These are phyloP conservation scores for Wickerhamiella allomyrinae DNA, from an alignment of 805 yeast genomes.

Conservation along the genomic window DNA sequence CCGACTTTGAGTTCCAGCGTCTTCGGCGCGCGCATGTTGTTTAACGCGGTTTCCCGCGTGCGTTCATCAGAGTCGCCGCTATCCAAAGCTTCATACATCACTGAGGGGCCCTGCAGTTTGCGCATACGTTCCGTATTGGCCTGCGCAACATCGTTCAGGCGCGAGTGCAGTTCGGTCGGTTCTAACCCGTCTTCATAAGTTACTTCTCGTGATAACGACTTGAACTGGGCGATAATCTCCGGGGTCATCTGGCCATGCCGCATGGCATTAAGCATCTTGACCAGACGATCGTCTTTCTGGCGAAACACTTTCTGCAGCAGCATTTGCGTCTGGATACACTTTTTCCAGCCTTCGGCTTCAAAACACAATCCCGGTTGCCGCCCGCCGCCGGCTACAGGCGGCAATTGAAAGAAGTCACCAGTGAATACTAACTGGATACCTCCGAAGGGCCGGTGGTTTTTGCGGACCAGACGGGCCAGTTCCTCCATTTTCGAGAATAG, in stretches of 20 bases:
- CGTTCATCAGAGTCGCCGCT: constrained; percentile 18
- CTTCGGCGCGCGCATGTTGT: constrained; percentile 56
- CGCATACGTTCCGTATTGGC: constrained; percentile 49
- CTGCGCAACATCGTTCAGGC: constrained; percentile 63
- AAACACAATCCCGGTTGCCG: constrained; percentile 44
- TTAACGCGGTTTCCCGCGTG: constrained; percentile 31
- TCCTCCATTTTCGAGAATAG: constrained; percentile 58
- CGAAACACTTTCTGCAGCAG: constrained; percentile 68
- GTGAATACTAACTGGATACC: constrained; percentile 80
- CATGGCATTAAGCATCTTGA: constrained; percentile 67
- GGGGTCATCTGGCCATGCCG: constrained; percentile 53
- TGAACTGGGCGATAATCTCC: constrained; percentile 35
- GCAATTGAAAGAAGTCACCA: constrained; percentile 91
- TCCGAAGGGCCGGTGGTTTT: constrained; percentile 60
- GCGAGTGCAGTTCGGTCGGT: constrained; percentile 82
- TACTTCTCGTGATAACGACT: constrained; percentile 36
- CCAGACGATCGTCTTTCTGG: constrained; percentile 61
- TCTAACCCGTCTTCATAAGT: constrained; percentile 59
- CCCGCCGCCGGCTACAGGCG: constrained; percentile 49
- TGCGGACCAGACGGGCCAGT: constrained; percentile 45
- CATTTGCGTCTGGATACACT: constrained; percentile 45
- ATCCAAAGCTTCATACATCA: constrained; percentile 36
- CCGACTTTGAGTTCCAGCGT: constrained; percentile 53
- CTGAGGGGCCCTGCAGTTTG: constrained; percentile 34
- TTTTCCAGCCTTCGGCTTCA: constrained; percentile 58